phyloP scores from a whole-genome alignment of 2,329 filamentous ascomycete species.

The Bipolaris bicolor region DNA sequence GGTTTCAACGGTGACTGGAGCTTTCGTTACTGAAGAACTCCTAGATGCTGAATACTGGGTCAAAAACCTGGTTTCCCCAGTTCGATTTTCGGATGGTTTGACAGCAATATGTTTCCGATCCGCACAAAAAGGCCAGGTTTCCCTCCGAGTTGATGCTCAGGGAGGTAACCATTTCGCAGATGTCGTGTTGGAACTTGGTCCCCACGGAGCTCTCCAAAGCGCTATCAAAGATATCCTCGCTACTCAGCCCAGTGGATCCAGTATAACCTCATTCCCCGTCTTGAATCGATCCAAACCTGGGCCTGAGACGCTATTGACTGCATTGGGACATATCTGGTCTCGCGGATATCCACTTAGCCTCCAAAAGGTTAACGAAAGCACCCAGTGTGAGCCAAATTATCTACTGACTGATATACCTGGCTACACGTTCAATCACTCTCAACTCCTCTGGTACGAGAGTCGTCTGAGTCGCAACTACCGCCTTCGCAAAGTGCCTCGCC shows the following conservation, averaged over 20 bases:
- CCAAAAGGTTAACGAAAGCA: neutral
- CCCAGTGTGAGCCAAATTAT: constrained; percentile 11
- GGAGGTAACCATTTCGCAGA: neutral
- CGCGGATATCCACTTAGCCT: neutral
- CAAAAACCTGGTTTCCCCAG: constrained; percentile 9
- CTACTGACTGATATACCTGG: constrained; percentile 28
- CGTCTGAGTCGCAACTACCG: constrained; percentile 9
- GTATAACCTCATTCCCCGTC: neutral
- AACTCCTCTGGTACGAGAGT: constrained; percentile 29
- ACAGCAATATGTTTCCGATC: neutral
- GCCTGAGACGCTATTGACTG: neutral
- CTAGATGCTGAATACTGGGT: constrained; percentile 9
- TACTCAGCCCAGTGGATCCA: neutral
- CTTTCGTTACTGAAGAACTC: neutral
- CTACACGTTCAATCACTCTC: constrained; percentile 35
- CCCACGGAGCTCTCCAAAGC: constrained; percentile 52
- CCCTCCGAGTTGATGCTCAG: constrained; percentile 4
- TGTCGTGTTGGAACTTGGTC: constrained; percentile 51
- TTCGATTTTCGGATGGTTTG: constrained; percentile 4
- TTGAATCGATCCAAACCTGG: constrained; percentile 1
- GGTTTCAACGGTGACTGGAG: constrained; percentile 3
- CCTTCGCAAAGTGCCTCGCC: constrained; percentile 7
- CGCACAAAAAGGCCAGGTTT: constrained; percentile 1
- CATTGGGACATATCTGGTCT: neutral
- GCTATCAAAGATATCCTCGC: constrained; percentile 13